phyloP scores from a whole-genome alignment of 192 early-diverging fungal genomes.

The Podila epicladia region DNA sequence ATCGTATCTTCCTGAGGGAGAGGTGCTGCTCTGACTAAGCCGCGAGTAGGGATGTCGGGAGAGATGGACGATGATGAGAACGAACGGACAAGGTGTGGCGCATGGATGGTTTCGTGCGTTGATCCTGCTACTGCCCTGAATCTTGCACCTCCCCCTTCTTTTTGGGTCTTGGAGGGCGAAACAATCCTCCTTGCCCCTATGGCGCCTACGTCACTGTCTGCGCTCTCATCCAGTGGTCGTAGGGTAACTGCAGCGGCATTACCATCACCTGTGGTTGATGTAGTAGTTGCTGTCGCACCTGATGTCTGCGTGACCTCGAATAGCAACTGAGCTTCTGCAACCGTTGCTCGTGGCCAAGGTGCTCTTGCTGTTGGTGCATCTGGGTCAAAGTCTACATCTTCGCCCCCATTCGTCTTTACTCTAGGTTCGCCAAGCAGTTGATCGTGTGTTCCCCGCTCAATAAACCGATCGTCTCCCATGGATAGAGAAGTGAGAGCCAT shows the following conservation, averaged over 20 bases:
- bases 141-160: not conserved
- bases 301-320: not conserved
- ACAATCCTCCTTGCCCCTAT: not conserved
- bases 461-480: constrained; percentile 1
- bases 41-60: not conserved
- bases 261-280: not conserved
- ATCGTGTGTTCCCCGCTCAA: not conserved
- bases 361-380: not conserved
- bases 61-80: not conserved
- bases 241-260: not conserved
- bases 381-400: no score
- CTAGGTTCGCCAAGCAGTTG: not conserved
- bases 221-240: no score
- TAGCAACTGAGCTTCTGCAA: not conserved
- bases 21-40: not conserved
- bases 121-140: not conserved
- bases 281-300: not conserved
- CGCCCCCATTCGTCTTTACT: not conserved
- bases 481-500: constrained; percentile 43
- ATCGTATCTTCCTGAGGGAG: not conserved
- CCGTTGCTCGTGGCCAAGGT: not conserved
- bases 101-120: not conserved
- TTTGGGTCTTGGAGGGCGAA: not conserved
- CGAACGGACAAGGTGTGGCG: not conserved
- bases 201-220: no score